Percentiles rank a stretch among this genome's conserved stretches.
Conservation (phyloP, 2,329 filamentous ascomycete genomes). For the Tolypocladium album region DNA sequence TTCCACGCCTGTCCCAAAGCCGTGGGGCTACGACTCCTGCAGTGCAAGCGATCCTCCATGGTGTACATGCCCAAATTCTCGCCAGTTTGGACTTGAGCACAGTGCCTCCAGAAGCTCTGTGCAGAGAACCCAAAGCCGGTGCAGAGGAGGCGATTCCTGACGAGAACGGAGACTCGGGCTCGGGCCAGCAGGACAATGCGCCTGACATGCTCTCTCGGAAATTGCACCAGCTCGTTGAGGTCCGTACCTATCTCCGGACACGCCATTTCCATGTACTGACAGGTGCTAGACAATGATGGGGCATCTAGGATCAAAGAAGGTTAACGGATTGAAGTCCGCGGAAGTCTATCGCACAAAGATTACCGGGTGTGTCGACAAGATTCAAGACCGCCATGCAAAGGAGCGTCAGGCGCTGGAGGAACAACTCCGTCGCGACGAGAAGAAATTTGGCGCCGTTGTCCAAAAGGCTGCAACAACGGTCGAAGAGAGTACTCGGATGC, state of each 20-base stretch:
- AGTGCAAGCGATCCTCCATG: not conserved
- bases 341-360: slow-evolving; percentile 11
- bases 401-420: slow-evolving; percentile 9
- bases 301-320: slow-evolving; percentile 13
- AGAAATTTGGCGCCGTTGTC: slow-evolving; percentile 7
- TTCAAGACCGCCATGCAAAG: slow-evolving; percentile 9
- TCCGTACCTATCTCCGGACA: slow-evolving; percentile 6
- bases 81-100: not conserved
- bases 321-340: slow-evolving; percentile 7
- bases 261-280: not conserved
- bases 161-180: not conserved
- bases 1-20: not conserved
- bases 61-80: not conserved
- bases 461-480: slow-evolving; percentile 4
- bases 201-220: not conserved
- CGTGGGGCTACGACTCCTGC: not conserved
- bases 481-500: slow-evolving; percentile 1
- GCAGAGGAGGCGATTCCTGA: not conserved
- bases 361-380: slow-evolving; percentile 9
- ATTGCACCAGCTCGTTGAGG: slow-evolving; percentile 13
- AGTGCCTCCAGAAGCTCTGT: not conserved
- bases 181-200: not conserved
- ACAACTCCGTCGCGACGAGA: slow-evolving; percentile 8
- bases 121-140: not conserved
- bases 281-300: slow-evolving; percentile 10